Evolutionary conservation across 306 rosid species (phyloP).

Genomic region (Pueraria montana): DNA sequence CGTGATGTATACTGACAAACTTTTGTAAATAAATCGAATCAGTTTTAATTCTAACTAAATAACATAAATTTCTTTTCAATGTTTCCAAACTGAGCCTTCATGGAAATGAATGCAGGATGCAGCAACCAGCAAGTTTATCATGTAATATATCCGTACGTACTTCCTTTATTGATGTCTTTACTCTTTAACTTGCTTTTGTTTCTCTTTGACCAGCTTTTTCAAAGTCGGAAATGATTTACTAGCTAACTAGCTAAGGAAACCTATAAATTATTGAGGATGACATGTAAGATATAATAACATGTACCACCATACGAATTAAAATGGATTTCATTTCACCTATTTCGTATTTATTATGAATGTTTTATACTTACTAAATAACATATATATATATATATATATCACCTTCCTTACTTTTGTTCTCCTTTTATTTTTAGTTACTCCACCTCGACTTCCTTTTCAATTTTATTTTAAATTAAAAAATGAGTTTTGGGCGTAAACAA

Average conservation of each 20-base stretch:
- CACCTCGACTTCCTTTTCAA: background rate
- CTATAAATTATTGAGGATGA: constrained; percentile 39
- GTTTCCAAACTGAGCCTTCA: background rate
- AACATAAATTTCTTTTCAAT: background rate
- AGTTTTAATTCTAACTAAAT: background rate
- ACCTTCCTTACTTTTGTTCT: background rate
- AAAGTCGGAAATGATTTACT: constrained; percentile 44
- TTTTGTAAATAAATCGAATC: background rate
- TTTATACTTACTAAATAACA: background rate
- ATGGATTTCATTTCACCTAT: background rate
- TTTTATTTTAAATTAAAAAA: background rate
- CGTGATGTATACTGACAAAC: background rate
- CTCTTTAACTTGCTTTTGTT: constrained; percentile 44
- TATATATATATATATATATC: no score
- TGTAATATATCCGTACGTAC: background rate
- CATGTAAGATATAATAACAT: background rate
- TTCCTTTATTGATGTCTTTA: constrained; percentile 32
- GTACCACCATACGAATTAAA: background rate
- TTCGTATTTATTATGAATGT: background rate
- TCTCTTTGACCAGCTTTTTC: constrained; percentile 57
- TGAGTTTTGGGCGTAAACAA: background rate
- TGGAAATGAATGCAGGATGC: constrained; percentile 35
- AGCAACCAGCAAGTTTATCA: background rate
- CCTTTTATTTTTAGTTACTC: background rate
- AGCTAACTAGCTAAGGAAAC: constrained; percentile 12